Evolutionary conservation across 495 filamentous ascomycete species (phyloP).

Genomic region (Rhizodiscina lignyota): DNA sequence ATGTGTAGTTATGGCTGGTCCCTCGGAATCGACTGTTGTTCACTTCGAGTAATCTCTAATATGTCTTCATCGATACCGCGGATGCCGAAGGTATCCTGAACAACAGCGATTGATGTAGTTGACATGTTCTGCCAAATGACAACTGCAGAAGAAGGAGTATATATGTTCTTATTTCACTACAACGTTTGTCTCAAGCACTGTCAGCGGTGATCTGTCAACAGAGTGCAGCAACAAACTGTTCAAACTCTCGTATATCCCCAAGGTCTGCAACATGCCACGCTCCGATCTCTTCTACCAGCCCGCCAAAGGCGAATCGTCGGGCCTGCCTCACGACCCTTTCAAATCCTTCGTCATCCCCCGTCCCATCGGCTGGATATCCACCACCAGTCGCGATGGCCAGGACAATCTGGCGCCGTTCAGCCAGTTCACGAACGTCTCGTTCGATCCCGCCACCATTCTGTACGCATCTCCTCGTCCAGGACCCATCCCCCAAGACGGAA

Average conservation of each 20-base stretch:
- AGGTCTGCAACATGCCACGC: background rate
- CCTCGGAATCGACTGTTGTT: no score
- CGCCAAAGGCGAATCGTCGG: slow-evolving; percentile 1
- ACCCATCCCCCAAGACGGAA: background rate
- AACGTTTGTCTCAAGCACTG: no score
- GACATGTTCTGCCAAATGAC: no score
- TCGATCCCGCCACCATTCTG: slow-evolving; percentile 11
- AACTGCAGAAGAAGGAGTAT: no score
- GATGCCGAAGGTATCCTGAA: no score
- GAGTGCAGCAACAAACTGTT: background rate
- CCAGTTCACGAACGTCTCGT: slow-evolving; percentile 14
- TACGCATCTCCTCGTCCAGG: background rate
- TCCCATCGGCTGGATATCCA: slow-evolving; percentile 32
- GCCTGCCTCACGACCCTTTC: slow-evolving; percentile 28
- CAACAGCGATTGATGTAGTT: no score
- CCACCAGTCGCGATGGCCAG: slow-evolving; percentile 13
- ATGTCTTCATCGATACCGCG: no score
- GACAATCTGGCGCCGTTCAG: slow-evolving; percentile 13
- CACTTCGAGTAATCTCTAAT: no score
- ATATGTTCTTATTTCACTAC: no score
- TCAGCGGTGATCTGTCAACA: no score
- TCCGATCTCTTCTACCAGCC: slow-evolving; percentile 1
- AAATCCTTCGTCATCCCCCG: slow-evolving; percentile 28
- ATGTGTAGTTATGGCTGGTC: no score
- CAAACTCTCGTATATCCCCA: background rate